Conservation (phyloP, 352 stramenopile species). For the Thraustochytrium sp. region DNA sequence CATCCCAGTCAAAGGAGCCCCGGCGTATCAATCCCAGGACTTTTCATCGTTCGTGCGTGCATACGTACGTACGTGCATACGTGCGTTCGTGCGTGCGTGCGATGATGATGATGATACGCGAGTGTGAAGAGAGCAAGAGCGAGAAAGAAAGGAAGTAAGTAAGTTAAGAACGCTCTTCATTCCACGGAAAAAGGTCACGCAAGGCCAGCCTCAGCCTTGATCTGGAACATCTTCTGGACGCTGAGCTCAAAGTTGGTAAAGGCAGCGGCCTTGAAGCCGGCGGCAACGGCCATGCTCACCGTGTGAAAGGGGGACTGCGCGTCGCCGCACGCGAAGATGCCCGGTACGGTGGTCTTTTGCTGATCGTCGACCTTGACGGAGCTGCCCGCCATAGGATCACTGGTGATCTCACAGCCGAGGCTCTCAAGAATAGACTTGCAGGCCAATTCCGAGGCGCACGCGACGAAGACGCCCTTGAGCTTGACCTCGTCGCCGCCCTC, state of each 20-base stretch:
- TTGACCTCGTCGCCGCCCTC: not conserved
- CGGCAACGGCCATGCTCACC: not conserved
- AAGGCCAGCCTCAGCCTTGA: not conserved
- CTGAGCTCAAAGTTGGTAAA: not conserved
- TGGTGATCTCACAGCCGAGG: not conserved
- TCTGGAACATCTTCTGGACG: not conserved
- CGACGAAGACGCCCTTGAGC: not conserved
- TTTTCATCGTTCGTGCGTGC: no score
- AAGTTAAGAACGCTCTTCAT: no score
- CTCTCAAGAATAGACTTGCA: not conserved
- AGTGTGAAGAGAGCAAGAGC: no score
- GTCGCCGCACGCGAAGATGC: not conserved
- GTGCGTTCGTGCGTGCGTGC: no score
- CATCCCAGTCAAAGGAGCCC: no score
- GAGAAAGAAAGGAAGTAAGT: no score
- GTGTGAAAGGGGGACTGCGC: not conserved
- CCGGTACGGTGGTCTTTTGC: not conserved
- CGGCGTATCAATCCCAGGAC: no score
- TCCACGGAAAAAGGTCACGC: no score
- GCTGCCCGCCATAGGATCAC: not conserved
- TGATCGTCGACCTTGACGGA: not conserved
- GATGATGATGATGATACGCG: no score
- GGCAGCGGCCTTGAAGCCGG: not conserved
- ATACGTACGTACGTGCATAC: no score
- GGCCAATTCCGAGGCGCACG: not conserved